Evolutionary conservation across 78 protist species (phyloP).

Genomic region (Dictyostelium capitatum): DNA sequence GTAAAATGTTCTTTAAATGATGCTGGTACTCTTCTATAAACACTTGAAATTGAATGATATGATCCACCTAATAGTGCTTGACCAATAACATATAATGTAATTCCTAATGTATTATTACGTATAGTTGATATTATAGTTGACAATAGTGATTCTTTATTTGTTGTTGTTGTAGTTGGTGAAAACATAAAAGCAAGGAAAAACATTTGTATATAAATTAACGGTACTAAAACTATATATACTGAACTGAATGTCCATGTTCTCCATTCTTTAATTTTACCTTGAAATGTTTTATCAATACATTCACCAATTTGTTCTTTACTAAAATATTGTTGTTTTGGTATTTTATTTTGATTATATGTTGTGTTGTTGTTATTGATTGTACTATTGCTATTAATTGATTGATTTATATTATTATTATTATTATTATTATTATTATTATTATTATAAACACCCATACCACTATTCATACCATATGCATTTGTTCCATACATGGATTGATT

Average conservation of each 20-base stretch:
- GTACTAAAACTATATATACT: neutral
- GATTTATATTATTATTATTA: neutral
- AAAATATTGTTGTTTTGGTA: slow-evolving; percentile 1
- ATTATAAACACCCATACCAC: neutral
- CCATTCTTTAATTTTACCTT: slow-evolving; percentile 2
- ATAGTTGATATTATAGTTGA: neutral
- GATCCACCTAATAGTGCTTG: neutral
- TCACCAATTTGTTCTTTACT: neutral
- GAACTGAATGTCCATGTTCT: slow-evolving; percentile 24
- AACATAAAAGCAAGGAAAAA: neutral
- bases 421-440: too few species aligned
- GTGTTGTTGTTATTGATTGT: neutral
- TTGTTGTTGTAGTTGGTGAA: neutral
- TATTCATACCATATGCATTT: neutral
- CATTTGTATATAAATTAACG: slow-evolving; percentile 1
- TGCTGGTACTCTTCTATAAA: slow-evolving; percentile 63
- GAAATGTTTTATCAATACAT: neutral
- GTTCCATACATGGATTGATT: neutral
- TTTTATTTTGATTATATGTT: neutral
- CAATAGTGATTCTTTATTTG: neutral
- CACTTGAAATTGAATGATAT: slow-evolving; percentile 2
- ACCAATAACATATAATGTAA: neutral
- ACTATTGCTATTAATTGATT: too few species aligned
- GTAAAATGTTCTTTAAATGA: slow-evolving; percentile 34
- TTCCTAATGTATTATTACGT: neutral